A percentile compares a stretch with the other conserved stretches of the same genome.
Conservation (phyloP, 2,329 filamentous ascomycete species). For the Rhinocladiella mackenziei region DNA sequence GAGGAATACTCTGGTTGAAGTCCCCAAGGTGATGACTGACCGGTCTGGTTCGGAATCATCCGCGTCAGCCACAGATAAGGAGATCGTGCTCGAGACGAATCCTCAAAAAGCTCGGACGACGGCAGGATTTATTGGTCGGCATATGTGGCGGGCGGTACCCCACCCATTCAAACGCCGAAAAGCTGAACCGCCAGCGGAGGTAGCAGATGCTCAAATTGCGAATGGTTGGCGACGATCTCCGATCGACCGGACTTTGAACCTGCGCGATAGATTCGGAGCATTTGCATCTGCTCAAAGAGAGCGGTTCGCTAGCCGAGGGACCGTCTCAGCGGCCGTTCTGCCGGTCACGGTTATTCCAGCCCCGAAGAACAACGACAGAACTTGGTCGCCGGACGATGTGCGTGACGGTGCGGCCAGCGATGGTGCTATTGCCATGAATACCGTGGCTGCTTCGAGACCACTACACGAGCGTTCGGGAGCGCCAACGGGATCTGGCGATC, state of each 20-base stretch:
- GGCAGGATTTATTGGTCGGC: constrained; percentile 31
- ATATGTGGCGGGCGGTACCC: constrained; percentile 49
- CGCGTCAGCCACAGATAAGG: constrained; percentile 16
- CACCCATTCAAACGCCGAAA: constrained; percentile 58
- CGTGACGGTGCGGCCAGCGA: constrained; percentile 7
- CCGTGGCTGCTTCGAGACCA: background rate
- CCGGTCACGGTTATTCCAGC: constrained; percentile 61
- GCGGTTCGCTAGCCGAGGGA: constrained; percentile 39
- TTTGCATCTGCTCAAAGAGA: constrained; percentile 50
- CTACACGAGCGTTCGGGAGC: background rate
- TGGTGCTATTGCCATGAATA: constrained; percentile 3
- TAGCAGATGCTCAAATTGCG: constrained; percentile 54
- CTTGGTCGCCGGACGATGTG: constrained; percentile 49
- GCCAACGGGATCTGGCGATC: background rate
- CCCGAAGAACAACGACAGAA: constrained; percentile 50
- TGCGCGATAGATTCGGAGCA: constrained; percentile 45
- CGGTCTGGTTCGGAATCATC: constrained; percentile 12
- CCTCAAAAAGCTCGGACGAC: too few relatives aligned
- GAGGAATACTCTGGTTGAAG: background rate
- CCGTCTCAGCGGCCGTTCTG: constrained; percentile 39
- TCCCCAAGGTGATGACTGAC: constrained; percentile 9
- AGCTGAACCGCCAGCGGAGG: constrained; percentile 56
- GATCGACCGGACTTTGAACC: constrained; percentile 34
- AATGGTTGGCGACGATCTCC: constrained; percentile 33
- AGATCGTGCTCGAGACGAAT: constrained; percentile 24